Percentiles rank a stretch among this genome's conserved stretches.
These are phyloP conservation scores for Dendrocalamus latiflorus DNA, from an alignment of 202 grass and related monocot genomes.

Conservation along the genomic window DNA sequence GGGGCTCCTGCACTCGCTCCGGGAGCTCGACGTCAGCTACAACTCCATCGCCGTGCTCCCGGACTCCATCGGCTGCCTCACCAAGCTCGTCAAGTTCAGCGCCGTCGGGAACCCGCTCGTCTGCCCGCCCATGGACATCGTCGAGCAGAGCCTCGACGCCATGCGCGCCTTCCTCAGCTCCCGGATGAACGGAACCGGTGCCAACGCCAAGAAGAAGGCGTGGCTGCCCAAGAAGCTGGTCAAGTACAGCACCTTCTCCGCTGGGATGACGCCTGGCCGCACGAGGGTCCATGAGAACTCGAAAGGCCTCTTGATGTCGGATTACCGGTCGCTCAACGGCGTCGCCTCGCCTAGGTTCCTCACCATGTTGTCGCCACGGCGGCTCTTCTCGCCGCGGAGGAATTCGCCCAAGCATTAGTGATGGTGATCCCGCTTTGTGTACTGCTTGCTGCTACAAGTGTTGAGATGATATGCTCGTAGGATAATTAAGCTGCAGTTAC, in stretches of 20 bases:
- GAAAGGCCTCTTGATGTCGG: conserved; percentile 58
- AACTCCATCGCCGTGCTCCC: too few species aligned
- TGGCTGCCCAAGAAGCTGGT: conserved; percentile 67
- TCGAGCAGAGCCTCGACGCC: conserved; percentile 73
- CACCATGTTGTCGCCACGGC: conserved; percentile 58
- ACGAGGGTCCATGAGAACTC: conserved; percentile 27
- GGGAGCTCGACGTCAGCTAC: too few species aligned
- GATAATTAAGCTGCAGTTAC: not conserved
- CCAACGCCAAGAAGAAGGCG: conserved; percentile 14
- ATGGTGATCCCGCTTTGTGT: conserved; percentile 19
- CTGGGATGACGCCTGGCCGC: conserved; percentile 32
- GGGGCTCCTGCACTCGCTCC: too few species aligned
- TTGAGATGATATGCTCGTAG: conserved; percentile 23
- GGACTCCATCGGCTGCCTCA: too few species aligned
- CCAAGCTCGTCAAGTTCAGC: too few species aligned
- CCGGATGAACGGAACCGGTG: conserved; percentile 46
- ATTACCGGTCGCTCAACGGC: conserved; percentile 64
- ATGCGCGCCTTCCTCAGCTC: conserved; percentile 64
- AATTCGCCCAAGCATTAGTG: conserved; percentile 37
- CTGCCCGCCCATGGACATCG: conserved; percentile 61
- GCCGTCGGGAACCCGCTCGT: conserved; percentile 76
- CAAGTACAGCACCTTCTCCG: conserved; percentile 61
- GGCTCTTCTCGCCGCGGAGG: conserved; percentile 63
- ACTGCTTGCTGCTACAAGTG: conserved; percentile 2
- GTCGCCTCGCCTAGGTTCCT: conserved; percentile 65